A percentile compares a stretch with the other conserved stretches of the same genome.
Evolutionary conservation across 176 grass and related monocot genomes (phyloP).

Genomic region (Rhynchospora tenuis): DNA sequence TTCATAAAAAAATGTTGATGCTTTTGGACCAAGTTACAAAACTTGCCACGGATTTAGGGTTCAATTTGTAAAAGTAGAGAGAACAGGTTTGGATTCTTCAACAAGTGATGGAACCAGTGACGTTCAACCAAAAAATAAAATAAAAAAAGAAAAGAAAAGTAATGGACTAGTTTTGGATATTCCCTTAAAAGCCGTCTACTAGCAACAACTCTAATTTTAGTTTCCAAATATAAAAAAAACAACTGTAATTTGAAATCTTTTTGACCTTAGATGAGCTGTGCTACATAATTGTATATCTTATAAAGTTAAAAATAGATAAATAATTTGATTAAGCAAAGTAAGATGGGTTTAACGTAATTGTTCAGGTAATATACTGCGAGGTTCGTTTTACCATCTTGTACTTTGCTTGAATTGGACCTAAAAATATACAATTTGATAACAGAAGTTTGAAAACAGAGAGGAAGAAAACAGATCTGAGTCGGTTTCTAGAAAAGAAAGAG

Average conservation of each 20-base stretch:
- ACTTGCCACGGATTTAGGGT: neutral
- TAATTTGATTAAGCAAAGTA: neutral
- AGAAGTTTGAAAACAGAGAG: neutral
- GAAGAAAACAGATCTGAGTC: neutral
- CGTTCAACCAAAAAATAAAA: too few relatives aligned
- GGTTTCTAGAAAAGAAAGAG: neutral
- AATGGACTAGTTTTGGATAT: neutral
- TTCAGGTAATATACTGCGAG: neutral
- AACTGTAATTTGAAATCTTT: neutral
- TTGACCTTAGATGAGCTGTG: neutral
- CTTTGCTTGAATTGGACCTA: neutral
- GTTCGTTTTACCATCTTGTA: neutral
- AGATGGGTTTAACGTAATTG: neutral
- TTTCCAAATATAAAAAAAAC: too few relatives aligned
- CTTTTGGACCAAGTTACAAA: neutral
- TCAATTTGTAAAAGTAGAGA: neutral
- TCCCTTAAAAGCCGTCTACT: neutral
- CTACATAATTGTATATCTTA: neutral
- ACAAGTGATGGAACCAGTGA: neutral
- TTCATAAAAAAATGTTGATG: neutral
- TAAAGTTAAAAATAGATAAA: neutral
- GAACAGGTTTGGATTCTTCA: neutral
- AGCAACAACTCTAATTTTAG: neutral
- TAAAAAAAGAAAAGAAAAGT: too few relatives aligned
- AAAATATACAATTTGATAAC: constrained; percentile 1